phyloP scores from a whole-genome alignment of 805 yeast species.

The Hanseniaspora singularis region DNA sequence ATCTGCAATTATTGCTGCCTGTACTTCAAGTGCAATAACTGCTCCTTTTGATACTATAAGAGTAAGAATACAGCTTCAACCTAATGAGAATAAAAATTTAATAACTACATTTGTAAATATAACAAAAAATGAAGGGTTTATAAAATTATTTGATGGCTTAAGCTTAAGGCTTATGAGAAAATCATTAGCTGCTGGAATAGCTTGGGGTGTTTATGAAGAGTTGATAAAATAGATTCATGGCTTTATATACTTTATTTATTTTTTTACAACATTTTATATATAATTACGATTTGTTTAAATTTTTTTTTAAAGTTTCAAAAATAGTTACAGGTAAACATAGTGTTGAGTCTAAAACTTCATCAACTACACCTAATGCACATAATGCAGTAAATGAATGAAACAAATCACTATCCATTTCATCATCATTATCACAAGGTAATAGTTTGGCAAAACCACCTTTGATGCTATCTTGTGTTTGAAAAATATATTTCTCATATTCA shows the following conservation, averaged over 20 bases:
- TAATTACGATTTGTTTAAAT: background rate
- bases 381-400: slow-evolving; percentile 54
- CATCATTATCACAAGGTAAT: slow-evolving; percentile 4
- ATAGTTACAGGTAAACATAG: slow-evolving; percentile 23
- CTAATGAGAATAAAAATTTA: slow-evolving; percentile 35
- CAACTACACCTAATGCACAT: slow-evolving; percentile 37
- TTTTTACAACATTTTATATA: background rate
- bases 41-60: slow-evolving; percentile 93
- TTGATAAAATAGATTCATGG: slow-evolving; percentile 47
- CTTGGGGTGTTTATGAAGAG: slow-evolving; percentile 96
- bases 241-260: too few relatives aligned
- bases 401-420: slow-evolving; percentile 53
- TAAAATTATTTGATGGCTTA: slow-evolving; percentile 69
- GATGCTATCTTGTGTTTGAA: slow-evolving; percentile 44
- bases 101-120: slow-evolving; percentile 32
- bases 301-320: slow-evolving; percentile 3
- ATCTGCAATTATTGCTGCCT: slow-evolving; percentile 72
- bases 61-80: slow-evolving; percentile 74
- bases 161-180: slow-evolving; percentile 71
- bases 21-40: slow-evolving; percentile 69
- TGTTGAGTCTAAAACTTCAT: slow-evolving; percentile 24
- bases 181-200: slow-evolving; percentile 84
- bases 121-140: slow-evolving; percentile 36
- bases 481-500: background rate
- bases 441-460: slow-evolving; percentile 72